Percentiles rank a stretch among this genome's conserved stretches.
Conservation (phyloP, 2,329 filamentous ascomycete genomes). For the Lachnellula occidentalis region DNA sequence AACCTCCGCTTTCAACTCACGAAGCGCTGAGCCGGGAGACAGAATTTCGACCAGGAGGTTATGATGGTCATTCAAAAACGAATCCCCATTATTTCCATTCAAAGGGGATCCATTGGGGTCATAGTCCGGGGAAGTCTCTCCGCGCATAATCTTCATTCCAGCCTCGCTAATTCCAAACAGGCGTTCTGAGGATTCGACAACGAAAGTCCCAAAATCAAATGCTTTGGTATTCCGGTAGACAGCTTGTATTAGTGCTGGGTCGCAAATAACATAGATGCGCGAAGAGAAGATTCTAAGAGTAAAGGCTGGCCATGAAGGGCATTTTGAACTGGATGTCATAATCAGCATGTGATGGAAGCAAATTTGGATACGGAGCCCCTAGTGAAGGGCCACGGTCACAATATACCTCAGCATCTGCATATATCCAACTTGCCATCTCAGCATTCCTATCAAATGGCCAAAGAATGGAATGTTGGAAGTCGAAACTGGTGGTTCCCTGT, state of each 20-base stretch:
- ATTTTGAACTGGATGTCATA: conserved; percentile 16
- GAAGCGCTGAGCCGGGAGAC: conserved; percentile 31
- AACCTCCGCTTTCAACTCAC: conserved; percentile 35
- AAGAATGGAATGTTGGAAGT: conserved; percentile 38
- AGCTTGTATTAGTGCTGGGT: conserved; percentile 36
- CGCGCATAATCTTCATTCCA: conserved; percentile 30
- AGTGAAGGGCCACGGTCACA: background rate
- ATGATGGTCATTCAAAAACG: conserved; percentile 32
- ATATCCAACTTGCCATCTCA: conserved; percentile 35
- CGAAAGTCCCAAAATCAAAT: conserved; percentile 40
- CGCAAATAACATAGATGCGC: conserved; percentile 41
- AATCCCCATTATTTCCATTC: conserved; percentile 28
- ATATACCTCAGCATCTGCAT: conserved; percentile 35
- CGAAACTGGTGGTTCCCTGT: conserved; percentile 38
- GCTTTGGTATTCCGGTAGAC: conserved; percentile 36
- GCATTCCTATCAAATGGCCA: conserved; percentile 41
- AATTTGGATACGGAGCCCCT: background rate
- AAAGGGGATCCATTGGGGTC: conserved; percentile 23
- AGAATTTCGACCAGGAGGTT: conserved; percentile 34
- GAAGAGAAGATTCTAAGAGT: conserved; percentile 41
- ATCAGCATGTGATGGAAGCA: background rate
- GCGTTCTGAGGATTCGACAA: conserved; percentile 34
- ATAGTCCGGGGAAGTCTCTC: conserved; percentile 20
- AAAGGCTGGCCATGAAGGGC: conserved; percentile 32
- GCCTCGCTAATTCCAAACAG: conserved; percentile 34